Base-by-base conservation (phyloP, 495 filamentous ascomycete species). In the Lepidopterella palustris region DNA sequence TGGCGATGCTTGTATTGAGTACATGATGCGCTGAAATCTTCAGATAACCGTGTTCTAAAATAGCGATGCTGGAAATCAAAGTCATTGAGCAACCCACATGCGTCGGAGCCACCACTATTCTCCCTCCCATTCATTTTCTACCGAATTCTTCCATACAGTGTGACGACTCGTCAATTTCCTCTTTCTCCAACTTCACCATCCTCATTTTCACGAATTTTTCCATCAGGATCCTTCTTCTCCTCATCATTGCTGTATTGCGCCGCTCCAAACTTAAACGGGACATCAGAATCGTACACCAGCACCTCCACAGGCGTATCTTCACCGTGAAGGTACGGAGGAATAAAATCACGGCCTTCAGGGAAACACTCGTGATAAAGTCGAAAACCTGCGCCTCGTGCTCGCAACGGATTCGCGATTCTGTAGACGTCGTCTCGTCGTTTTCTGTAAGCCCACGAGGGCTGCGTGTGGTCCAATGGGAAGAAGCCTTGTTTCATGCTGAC, bases 291-390 rank as follows among this genome's bases (percentile, higher is more conserved):
- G 26, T 67, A 67, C 29, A 58, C 11, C 32, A 60, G 24, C 24
- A 55, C 24, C 28, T 64, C 60, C 9, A n/a, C 42, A 5, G 64
- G 64, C 13, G 24, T 28, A 2, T 60, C 57, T 32, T 67, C 64
- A 5, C 64, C 64, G 25, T 63, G 57, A 52, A 67, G 56, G 25
- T 61, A 67, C 0, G 64, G 64, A 10, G 60, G 64, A 5, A 67
- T 67, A 29, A 45, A 67, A 11, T 28, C 28, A 2, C 25, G 23
- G 31, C 42, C 48, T 26, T 11, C 18, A 6, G 15, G 4, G 24
- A 66, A 66, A 18, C 31, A 23, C 20, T 63, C 24, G 3, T 11
- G 57, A 28, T 60, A 64, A 21, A 67, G 21, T 18, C 57, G 45
- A 31, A 67, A 54, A 4, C 53, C 26, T 13, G 11, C 13, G 9